phyloP scores from a whole-genome alignment of 2,329 filamentous ascomycete genomes.

The Pseudocercospora macadamiae region DNA sequence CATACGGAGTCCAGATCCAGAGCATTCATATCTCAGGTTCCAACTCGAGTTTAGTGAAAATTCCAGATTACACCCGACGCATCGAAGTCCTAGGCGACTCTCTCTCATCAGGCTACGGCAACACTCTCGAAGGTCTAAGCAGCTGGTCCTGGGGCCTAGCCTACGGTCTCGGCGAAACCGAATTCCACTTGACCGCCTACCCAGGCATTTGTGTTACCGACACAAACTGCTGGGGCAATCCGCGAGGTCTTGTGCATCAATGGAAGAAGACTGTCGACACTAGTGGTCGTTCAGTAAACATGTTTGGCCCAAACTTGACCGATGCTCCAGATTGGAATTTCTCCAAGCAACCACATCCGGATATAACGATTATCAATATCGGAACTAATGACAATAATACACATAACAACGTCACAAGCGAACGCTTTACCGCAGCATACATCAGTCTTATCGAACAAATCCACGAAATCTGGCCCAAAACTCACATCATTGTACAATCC shows the following conservation, averaged over 20 bases:
- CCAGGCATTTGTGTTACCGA: constrained; percentile 62
- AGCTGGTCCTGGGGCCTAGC: constrained; percentile 60
- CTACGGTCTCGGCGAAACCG: constrained; percentile 60
- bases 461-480: constrained; percentile 45
- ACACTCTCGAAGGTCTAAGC: constrained; percentile 61
- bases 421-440: constrained; percentile 46
- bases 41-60: constrained; percentile 48
- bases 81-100: constrained; percentile 53
- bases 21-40: constrained; percentile 54
- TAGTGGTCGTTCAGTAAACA: constrained; percentile 48
- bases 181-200: constrained; percentile 62
- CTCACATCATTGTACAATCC: constrained; percentile 49
- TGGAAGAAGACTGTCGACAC: constrained; percentile 63
- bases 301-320: constrained; percentile 42
- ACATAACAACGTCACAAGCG: constrained; percentile 47
- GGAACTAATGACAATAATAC: constrained; percentile 49
- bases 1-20: constrained; percentile 60
- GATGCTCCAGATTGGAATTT: constrained; percentile 42
- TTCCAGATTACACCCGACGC: constrained; percentile 40
- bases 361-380: constrained; percentile 51
- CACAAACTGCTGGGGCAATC: constrained; percentile 57
- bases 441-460: constrained; percentile 47
- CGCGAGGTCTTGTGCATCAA: constrained; percentile 51
- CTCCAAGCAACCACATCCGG: constrained; percentile 31
- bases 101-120: constrained; percentile 60